Evolutionary conservation across 306 rosid genomes (phyloP).

Genomic region (Castanospermum australe): DNA sequence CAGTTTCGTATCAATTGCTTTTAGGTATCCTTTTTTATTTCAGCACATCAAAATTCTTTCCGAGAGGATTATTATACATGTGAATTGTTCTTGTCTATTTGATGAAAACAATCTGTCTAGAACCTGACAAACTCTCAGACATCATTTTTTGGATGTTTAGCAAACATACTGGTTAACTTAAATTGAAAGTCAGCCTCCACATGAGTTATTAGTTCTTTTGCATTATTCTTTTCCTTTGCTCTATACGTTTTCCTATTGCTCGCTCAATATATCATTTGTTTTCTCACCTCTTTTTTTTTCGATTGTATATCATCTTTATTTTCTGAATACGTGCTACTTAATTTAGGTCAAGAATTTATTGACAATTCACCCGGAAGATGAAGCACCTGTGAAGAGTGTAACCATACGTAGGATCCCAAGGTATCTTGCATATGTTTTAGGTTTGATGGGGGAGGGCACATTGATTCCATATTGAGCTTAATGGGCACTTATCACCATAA

Average conservation of each 20-base stretch:
- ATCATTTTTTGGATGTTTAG: neutral
- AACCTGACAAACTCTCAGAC: neutral
- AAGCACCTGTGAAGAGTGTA: slow-evolving; percentile 73
- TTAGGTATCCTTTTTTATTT: neutral
- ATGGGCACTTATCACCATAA: neutral
- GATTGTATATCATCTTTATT: neutral
- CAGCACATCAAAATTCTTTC: neutral
- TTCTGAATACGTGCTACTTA: slow-evolving; percentile 20
- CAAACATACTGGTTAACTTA: neutral
- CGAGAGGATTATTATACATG: neutral
- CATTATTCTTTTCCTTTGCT: neutral
- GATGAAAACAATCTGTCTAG: slow-evolving; percentile 7
- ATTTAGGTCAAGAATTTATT: slow-evolving; percentile 81
- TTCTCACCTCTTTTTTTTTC: neutral
- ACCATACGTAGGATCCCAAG: slow-evolving; percentile 92
- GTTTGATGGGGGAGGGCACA: slow-evolving; percentile 9
- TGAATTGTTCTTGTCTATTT: neutral
- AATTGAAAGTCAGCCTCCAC: neutral
- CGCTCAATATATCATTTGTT: neutral
- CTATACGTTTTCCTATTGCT: neutral
- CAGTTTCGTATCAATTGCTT: neutral
- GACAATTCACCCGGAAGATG: slow-evolving; percentile 79
- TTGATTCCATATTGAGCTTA: slow-evolving; percentile 11
- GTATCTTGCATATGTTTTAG: slow-evolving; percentile 41
- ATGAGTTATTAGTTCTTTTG: neutral